Percentiles rank a stretch among this genome's conserved stretches.
Evolutionary conservation across 2,329 filamentous ascomycete species (phyloP).

Genomic region (Colletotrichum theobromicola): DNA sequence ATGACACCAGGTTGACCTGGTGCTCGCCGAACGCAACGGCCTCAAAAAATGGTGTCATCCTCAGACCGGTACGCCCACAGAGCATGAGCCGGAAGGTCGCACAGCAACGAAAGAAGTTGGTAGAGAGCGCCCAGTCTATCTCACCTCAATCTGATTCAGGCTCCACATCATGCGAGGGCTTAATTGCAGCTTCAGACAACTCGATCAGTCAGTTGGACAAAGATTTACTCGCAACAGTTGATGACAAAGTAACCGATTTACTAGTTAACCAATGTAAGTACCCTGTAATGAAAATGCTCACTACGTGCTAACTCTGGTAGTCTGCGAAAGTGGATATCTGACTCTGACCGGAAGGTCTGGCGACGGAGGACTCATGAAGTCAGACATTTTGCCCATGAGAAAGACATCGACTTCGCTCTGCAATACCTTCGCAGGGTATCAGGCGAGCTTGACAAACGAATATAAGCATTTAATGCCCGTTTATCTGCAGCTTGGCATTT

Average conservation of each 20-base stretch:
- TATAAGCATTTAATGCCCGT: not conserved
- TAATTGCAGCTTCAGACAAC: not conserved
- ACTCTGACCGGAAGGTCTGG: not conserved
- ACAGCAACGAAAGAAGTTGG: not conserved
- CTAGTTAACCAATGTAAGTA: not conserved
- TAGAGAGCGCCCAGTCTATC: not conserved
- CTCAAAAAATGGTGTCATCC: not conserved
- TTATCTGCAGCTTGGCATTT: not conserved
- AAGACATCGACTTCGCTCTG: not conserved
- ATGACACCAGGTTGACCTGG: not conserved
- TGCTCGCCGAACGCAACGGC: not conserved
- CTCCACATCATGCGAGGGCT: not conserved
- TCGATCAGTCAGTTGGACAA: not conserved
- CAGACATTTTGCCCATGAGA: not conserved
- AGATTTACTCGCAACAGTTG: not conserved
- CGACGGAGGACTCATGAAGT: not conserved
- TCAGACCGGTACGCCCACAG: not conserved
- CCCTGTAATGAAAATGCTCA: not conserved
- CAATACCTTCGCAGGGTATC: not conserved
- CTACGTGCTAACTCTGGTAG: not conserved
- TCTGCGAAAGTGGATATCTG: not conserved
- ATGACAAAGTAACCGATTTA: not conserved
- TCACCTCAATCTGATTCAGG: not conserved
- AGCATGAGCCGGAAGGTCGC: not conserved
- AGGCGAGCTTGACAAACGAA: not conserved